These are phyloP conservation scores for Populus davidiana DNA, from an alignment of 345 rosid genomes.

Conservation along the genomic window DNA sequence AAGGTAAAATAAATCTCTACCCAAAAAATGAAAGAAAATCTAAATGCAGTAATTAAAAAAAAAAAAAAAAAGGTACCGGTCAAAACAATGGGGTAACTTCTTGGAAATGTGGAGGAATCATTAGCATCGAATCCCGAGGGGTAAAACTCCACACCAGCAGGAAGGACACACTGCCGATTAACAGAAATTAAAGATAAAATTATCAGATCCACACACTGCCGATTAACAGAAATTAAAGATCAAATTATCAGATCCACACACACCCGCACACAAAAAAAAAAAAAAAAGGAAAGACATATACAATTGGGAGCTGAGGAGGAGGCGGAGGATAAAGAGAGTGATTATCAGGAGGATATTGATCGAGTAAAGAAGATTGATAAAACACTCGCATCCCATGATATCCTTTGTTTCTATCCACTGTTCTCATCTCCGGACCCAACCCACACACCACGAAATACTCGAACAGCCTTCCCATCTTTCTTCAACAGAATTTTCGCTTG, in stretches of 20 bases:
- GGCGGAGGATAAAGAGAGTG: conserved; percentile 74
- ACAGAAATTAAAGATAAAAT: background rate
- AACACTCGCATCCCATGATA: conserved; percentile 56
- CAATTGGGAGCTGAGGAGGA: conserved; percentile 96
- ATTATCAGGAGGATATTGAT: conserved; percentile 75
- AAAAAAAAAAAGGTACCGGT: conserved; percentile 49
- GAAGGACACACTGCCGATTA: conserved; percentile 71
- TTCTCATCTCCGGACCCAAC: conserved; percentile 90
- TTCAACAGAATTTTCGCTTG: background rate
- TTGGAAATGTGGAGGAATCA: conserved; percentile 60
- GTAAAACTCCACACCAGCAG: conserved; percentile 80
- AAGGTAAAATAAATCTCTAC: too few relatives aligned
- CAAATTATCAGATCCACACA: background rate
- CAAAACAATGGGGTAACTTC: conserved; percentile 93
- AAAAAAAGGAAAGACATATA: conserved; percentile 19
- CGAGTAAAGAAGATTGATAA: conserved; percentile 77
- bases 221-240: background rate
- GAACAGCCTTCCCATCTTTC: conserved; percentile 60
- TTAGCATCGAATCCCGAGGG: conserved; percentile 66
- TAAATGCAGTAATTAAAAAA: background rate
- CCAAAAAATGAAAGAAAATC: background rate
- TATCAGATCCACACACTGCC: conserved; percentile 53
- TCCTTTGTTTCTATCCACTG: conserved; percentile 78
- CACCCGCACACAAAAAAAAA: background rate
- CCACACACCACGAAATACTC: conserved; percentile 97